Percentiles rank a stretch among this genome's conserved stretches.
phyloP scores from a whole-genome alignment of 768 basidiomycete genomes.

The Auricularia auricula-judae region DNA sequence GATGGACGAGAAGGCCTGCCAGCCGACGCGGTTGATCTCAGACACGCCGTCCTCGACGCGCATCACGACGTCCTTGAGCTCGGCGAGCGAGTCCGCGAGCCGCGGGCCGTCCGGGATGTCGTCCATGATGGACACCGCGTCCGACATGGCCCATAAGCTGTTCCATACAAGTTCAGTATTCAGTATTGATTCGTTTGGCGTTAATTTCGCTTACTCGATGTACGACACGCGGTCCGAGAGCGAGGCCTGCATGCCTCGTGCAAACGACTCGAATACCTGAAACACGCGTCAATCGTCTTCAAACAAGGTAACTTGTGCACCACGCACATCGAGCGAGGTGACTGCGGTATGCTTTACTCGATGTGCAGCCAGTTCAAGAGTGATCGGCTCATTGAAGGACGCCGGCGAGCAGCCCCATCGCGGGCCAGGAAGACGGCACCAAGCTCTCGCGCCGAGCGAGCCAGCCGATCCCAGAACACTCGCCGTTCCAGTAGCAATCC shows the following conservation, averaged over 20 bases:
- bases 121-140: neutral
- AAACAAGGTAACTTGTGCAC: neutral
- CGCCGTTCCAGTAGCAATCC: neutral
- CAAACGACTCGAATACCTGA: conserved; percentile 1
- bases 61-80: neutral
- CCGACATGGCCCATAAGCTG: neutral
- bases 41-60: neutral
- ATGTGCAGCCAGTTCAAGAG: neutral
- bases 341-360: neutral
- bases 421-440: neutral
- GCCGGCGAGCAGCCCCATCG: neutral
- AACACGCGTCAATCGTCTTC: neutral
- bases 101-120: neutral
- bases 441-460: neutral
- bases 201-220: neutral
- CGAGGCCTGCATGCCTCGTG: neutral
- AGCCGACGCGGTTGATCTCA: neutral
- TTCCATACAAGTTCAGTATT: neutral
- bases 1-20: neutral
- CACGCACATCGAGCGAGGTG: neutral
- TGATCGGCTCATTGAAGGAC: neutral
- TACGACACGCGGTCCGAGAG: neutral
- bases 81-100: neutral
- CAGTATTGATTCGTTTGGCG: neutral
- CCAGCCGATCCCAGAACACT: neutral